Conservation (phyloP, 768 basidiomycete genomes). For the Hortiboletus flavorubellus region DNA sequence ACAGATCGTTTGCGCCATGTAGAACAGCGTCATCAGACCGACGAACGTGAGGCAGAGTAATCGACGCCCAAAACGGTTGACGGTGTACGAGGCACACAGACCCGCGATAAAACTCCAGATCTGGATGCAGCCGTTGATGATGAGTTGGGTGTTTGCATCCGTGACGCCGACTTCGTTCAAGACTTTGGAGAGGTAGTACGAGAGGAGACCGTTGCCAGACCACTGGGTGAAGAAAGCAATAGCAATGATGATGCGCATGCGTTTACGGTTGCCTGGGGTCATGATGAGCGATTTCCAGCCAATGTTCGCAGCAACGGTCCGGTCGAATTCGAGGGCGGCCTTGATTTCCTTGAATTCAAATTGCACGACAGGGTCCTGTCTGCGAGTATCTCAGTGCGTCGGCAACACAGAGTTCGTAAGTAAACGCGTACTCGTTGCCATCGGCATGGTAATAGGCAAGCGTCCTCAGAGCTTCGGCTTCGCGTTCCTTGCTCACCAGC, state of each 20-base stretch:
- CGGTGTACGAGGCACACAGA: slow-evolving; percentile 22
- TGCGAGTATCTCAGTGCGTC: slow-evolving; percentile 13
- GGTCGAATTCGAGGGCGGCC: slow-evolving; percentile 71
- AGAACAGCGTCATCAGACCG: slow-evolving; percentile 59
- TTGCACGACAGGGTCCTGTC: slow-evolving; percentile 61
- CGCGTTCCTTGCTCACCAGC: slow-evolving; percentile 71
- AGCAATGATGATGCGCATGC: slow-evolving; percentile 64
- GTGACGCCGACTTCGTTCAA: slow-evolving; percentile 62
- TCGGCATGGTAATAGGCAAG: slow-evolving; percentile 84
- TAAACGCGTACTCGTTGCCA: slow-evolving; percentile 50
- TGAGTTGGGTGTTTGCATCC: slow-evolving; percentile 48
- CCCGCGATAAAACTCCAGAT: slow-evolving; percentile 31
- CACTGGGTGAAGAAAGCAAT: slow-evolving; percentile 74
- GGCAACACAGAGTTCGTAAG: background rate
- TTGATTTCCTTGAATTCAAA: slow-evolving; percentile 83
- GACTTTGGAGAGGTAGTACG: slow-evolving; percentile 71
- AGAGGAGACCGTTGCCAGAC: slow-evolving; percentile 71
- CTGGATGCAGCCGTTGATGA: slow-evolving; percentile 63
- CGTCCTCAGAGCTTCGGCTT: slow-evolving; percentile 60
- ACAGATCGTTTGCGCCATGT: slow-evolving; percentile 65
- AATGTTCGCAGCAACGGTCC: slow-evolving; percentile 51
- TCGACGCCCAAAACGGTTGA: slow-evolving; percentile 66
- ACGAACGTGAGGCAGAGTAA: slow-evolving; percentile 59
- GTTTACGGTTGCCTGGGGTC: slow-evolving; percentile 64
- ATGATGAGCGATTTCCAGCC: slow-evolving; percentile 67